Conservation (phyloP, 2,329 filamentous ascomycete genomes). For the Ceratocystis cacaofunesta region DNA sequence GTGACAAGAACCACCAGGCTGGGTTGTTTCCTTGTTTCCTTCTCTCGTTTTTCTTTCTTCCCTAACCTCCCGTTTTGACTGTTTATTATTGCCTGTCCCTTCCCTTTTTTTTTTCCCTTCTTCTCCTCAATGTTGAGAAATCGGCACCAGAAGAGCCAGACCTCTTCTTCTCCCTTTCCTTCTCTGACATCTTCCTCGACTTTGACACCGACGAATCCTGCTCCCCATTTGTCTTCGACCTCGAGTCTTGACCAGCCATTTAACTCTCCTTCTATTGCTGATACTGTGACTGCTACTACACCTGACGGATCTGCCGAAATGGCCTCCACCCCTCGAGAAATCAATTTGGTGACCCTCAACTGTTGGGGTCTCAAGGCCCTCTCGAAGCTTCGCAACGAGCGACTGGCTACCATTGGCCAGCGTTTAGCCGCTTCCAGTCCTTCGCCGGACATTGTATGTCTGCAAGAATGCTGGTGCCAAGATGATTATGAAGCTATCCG, state of each 20-base stretch:
- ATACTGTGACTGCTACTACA: constrained; percentile 1
- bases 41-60: neutral
- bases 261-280: neutral
- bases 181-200: neutral
- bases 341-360: constrained; percentile 79
- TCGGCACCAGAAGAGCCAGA: constrained; percentile 12
- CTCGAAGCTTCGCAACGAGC: constrained; percentile 59
- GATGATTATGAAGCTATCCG: constrained; percentile 70
- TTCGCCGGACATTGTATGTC: constrained; percentile 68
- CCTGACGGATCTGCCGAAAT: constrained; percentile 27
- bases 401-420: constrained; percentile 69
- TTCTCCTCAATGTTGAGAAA: constrained; percentile 12
- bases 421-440: constrained; percentile 57
- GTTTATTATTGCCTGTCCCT: neutral
- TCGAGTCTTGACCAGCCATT: constrained; percentile 10
- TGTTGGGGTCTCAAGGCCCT: constrained; percentile 93
- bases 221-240: neutral
- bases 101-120: neutral
- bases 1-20: neutral
- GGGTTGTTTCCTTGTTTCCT: neutral
- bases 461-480: constrained; percentile 90
- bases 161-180: constrained; percentile 8
- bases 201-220: neutral
- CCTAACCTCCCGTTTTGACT: neutral
- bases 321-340: constrained; percentile 27